Evolutionary conservation across 2,329 filamentous ascomycete genomes (phyloP), one percentile per base, ranked within the genome.

Genomic region (Neonectria neomacrospora): DNA sequence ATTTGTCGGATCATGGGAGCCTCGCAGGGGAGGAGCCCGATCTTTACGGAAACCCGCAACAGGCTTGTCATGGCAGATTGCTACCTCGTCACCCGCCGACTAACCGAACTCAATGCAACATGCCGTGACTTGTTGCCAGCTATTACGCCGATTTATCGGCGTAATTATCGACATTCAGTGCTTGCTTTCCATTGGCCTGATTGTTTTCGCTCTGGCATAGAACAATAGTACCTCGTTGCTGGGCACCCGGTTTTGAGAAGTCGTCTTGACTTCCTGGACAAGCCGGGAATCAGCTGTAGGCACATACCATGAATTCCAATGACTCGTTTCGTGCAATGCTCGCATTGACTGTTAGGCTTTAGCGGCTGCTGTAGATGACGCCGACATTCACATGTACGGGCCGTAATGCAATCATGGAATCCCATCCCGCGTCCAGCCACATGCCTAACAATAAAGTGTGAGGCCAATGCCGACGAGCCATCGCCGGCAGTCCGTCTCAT

Each of bases 231-330:
- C 75, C 84, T 83, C 83, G 78, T 84, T 85, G 83, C 84, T 86
- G 83, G 83, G 83, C 83, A 82, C 83, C 82, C 80, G 80, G 77
- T 74, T 81, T 84, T 76, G 80, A 86, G 83, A 83, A 75, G 78
- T 83, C 83, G 83, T 85, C 79, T 83, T 85, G 82, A 78, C 79
- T 76, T 85, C 80, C 66, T 77, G 76, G 83, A 86, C 70, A 82
- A 78, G 79, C 76, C 81, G 83, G 83, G 83, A 85, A 86, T 86
- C 83, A 85, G 83, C 83, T 85, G 84, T 85, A 85, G 83, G 82
- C 79, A 86, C 83, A 86, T 83, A 48, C 61, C 54, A 55, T 50
- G 41, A 32, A 37, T 54, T 30, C 16, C 39, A 48, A 16, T 52
- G 44, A 10, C 12, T 26, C 20, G 11, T 22, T 54, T 54, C 6